These are phyloP conservation scores for Sporothrix mexicana DNA, from an alignment of 2,329 filamentous ascomycete genomes.

Conservation along the genomic window DNA sequence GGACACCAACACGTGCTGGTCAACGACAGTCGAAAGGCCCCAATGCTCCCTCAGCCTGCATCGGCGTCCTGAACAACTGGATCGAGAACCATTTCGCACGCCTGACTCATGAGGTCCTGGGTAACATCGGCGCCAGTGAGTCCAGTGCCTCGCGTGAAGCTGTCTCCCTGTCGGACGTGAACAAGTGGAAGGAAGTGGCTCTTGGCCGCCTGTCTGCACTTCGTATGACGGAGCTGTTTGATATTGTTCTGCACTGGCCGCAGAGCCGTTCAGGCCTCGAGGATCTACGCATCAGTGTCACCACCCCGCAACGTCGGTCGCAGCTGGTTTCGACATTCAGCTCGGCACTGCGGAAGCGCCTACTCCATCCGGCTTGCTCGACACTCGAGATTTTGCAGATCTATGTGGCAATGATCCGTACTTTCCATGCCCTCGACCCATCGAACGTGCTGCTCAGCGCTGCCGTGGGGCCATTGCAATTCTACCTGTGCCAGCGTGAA, in stretches of 20 bases:
- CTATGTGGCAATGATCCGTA: slow-evolving; percentile 79
- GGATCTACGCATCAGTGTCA: slow-evolving; percentile 74
- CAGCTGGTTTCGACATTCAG: slow-evolving; percentile 74
- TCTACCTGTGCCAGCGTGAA: slow-evolving; percentile 75
- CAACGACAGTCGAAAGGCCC: slow-evolving; percentile 5
- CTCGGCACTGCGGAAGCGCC: slow-evolving; percentile 65
- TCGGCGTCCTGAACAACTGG: slow-evolving; percentile 68
- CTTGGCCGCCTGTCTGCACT: slow-evolving; percentile 70
- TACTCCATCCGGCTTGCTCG: slow-evolving; percentile 77
- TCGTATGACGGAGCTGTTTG: slow-evolving; percentile 74
- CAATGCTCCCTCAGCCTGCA: slow-evolving; percentile 48
- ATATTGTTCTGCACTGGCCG: slow-evolving; percentile 79
- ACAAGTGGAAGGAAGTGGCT: slow-evolving; percentile 74
- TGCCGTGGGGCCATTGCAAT: slow-evolving; percentile 72
- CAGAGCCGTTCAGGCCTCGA: slow-evolving; percentile 72
- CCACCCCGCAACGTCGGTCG: slow-evolving; percentile 69
- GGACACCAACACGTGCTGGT: background rate
- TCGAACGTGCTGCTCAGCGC: slow-evolving; percentile 78
- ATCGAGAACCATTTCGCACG: slow-evolving; percentile 70
- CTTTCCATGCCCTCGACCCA: slow-evolving; percentile 75
- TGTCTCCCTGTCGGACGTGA: slow-evolving; percentile 62
- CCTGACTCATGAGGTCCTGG: slow-evolving; percentile 66
- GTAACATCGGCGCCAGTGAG: slow-evolving; percentile 44
- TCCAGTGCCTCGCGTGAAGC: slow-evolving; percentile 41
- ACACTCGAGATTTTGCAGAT: slow-evolving; percentile 77